These are phyloP conservation scores for Acanthamoeba lenticulata DNA, from an alignment of 208 protist genomes.

Conservation along the genomic window DNA sequence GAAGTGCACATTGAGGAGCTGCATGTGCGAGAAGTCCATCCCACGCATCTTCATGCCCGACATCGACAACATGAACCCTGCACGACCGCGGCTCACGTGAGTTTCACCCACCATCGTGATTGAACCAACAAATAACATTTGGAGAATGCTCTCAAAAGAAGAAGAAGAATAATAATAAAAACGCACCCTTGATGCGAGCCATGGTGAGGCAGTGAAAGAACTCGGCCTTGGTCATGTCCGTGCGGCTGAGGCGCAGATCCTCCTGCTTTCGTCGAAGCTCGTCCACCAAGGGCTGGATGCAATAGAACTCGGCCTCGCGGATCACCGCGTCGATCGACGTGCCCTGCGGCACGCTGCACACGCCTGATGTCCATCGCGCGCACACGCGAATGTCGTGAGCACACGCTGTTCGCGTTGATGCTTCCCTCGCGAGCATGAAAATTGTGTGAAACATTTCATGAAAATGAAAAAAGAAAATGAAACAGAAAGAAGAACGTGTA, in stretches of 20 bases:
- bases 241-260: not conserved
- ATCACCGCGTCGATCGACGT: constrained; percentile 53
- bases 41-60: constrained; percentile 61
- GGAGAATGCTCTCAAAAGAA: no score
- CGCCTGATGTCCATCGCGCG: no score
- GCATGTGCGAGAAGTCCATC: constrained; percentile 64
- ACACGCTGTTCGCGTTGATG: no score
- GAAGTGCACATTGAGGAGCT: constrained; percentile 59
- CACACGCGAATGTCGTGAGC: no score
- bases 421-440: no score
- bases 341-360: constrained; percentile 25
- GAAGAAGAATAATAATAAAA: not conserved
- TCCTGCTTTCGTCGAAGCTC: constrained; percentile 30
- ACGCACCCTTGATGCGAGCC: constrained; percentile 26
- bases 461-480: not conserved
- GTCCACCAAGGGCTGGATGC: constrained; percentile 48
- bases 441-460: no score
- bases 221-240: constrained; percentile 57
- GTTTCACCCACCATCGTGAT: no score
- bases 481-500: not conserved
- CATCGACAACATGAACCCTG: constrained; percentile 56
- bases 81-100: no score
- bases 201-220: constrained; percentile 66
- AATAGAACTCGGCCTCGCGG: constrained; percentile 49
- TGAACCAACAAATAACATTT: no score